phyloP scores from a whole-genome alignment of 1,284 basidiomycete species.

The Sphagnurus paluster region DNA sequence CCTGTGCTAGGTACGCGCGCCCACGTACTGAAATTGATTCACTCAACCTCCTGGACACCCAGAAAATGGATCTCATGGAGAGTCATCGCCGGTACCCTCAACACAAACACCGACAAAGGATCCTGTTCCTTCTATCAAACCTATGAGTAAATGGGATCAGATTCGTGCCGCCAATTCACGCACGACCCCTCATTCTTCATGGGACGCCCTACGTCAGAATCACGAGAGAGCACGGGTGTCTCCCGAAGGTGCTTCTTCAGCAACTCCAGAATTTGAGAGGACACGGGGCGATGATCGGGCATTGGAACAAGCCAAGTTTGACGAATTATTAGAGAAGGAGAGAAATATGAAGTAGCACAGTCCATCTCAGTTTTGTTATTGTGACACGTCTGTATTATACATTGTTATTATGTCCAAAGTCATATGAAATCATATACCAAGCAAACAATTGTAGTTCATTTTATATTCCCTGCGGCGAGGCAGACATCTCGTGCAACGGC shows the following conservation, averaged over 20 bases:
- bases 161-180: constrained; percentile 57
- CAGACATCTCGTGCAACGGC: constrained; percentile 20
- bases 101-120: constrained; percentile 1
- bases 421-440: no score
- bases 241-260: background rate
- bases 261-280: constrained; percentile 5
- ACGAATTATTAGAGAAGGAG: constrained; percentile 59
- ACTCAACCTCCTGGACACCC: constrained; percentile 5
- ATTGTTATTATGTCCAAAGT: no score
- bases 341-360: constrained; percentile 33
- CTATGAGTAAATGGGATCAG: constrained; percentile 57
- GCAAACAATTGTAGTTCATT: background rate
- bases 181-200: constrained; percentile 50
- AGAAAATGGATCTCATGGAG: no score
- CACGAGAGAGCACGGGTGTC: constrained; percentile 43
- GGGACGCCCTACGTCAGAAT: constrained; percentile 64
- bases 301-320: constrained; percentile 54
- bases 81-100: no score
- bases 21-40: background rate
- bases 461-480: constrained; percentile 17
- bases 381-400: constrained; percentile 8
- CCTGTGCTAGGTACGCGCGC: constrained; percentile 7
- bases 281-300: constrained; percentile 34
- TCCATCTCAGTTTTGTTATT: background rate
- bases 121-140: constrained; percentile 21